Evolutionary conservation across 2,329 filamentous ascomycete genomes (phyloP).

Genomic region (Aspergillus thermomutatus): DNA sequence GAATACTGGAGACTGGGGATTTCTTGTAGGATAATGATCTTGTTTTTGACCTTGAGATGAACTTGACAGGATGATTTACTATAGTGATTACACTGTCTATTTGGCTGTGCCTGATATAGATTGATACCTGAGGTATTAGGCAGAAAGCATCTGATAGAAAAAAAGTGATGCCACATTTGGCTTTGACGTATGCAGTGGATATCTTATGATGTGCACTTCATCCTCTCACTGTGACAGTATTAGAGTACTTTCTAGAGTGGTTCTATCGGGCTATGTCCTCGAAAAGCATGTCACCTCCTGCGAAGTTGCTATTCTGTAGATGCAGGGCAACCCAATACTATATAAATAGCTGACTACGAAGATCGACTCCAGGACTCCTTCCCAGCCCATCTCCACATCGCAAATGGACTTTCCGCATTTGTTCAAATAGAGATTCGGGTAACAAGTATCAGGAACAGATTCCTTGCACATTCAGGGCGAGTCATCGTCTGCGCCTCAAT

Average conservation of each 20-base stretch:
- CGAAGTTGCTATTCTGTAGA: background rate
- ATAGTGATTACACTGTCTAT: too few relatives aligned
- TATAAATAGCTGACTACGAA: background rate
- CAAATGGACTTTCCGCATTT: background rate
- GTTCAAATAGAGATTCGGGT: background rate
- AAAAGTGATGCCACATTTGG: background rate
- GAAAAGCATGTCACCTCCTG: background rate
- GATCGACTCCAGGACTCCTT: background rate
- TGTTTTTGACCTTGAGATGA: background rate
- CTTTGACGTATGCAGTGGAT: background rate
- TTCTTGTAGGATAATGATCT: background rate
- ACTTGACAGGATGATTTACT: background rate
- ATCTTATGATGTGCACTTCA: background rate
- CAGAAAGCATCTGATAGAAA: background rate
- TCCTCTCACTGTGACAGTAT: background rate
- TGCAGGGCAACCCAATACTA: background rate
- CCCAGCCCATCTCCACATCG: background rate
- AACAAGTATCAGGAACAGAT: background rate
- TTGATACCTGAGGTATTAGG: background rate
- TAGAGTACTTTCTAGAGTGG: background rate
- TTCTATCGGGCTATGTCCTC: background rate
- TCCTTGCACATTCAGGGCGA: background rate
- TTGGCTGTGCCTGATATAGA: background rate
- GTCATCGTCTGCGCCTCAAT: background rate
- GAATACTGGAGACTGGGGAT: background rate